Conservation (phyloP, 139 green algal genomes). For the Parachlorella kessleri region DNA sequence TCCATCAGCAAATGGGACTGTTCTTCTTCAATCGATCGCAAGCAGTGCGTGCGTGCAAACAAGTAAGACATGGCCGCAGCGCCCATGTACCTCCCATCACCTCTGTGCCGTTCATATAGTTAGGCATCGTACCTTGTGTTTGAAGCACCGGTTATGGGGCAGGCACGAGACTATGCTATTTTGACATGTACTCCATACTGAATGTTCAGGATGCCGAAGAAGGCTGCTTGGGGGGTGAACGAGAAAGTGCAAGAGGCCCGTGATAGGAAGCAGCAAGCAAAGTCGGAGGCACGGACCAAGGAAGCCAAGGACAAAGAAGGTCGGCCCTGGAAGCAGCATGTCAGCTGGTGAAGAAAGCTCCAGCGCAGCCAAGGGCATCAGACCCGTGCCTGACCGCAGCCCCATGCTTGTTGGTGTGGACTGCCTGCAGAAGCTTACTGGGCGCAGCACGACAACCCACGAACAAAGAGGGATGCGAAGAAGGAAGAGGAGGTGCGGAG, state of each 20-base stretch:
- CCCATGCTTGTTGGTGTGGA: background rate
- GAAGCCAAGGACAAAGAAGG: slow-evolving; percentile 35
- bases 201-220: background rate
- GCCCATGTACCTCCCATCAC: too few species aligned
- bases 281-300: slow-evolving; percentile 25
- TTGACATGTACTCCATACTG: too few species aligned
- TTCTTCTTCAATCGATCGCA: too few species aligned
- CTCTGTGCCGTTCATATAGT: too few species aligned
- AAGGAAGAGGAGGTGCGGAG: slow-evolving; percentile 51
- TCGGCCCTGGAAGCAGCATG: too few species aligned
- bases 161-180: too few species aligned
- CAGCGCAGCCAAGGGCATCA: background rate
- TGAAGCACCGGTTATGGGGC: too few species aligned
- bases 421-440: slow-evolving; percentile 56
- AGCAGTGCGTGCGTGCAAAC: too few species aligned
- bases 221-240: slow-evolving; percentile 20
- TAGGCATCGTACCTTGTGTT: too few species aligned
- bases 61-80: too few species aligned
- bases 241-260: slow-evolving; percentile 46
- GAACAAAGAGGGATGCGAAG: slow-evolving; percentile 58
- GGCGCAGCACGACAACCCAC: slow-evolving; percentile 52
- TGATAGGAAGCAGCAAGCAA: slow-evolving; percentile 41
- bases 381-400: background rate
- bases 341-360: too few species aligned
- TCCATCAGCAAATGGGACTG: too few species aligned